Base-by-base conservation (phyloP, 2,329 filamentous ascomycete genomes). In the Sporothrix euskadiensis region DNA sequence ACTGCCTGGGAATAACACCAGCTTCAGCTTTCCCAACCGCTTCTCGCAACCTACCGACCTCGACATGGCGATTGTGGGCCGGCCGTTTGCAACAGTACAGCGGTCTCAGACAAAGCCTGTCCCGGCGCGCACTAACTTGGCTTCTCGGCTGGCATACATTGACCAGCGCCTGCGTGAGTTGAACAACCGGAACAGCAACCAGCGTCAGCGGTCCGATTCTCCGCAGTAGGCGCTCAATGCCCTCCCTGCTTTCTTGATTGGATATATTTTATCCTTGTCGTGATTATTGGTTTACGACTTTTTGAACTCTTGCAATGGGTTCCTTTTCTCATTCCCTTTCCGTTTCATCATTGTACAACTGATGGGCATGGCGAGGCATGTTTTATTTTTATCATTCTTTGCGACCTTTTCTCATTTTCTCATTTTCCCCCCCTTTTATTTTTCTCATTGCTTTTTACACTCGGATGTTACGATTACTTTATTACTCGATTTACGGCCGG, bases 1-100 rank as follows among this genome's bases (percentile, higher is more conserved):
- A 22, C 59, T 57, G 19, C 52, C 54, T 30, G 59, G 54, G 9
- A 69, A 41, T 44, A 63, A 32, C 72, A 83, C 85, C 14, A 89
- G 86, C 79, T 85, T 88, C 77, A 90, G 88, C 63, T 89, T 90
- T 75, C 89, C 89, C n/a, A 88, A 87, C 73, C 85, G 89, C 56
- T 79, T 86, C 41, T 85, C 84, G 44, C 84, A 85, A 76, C 83
- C 84, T 2, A 80, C 82, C 14, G 82, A 81, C 56, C 81, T 88
- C 47, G 84, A 86, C 66, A 77, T 84, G 69, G 82, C 83, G 26
- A 79, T 83, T 71, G 80, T 85, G 73, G 83, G 84, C 4, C 83
- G 85, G 39, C 87, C 87, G 1, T 90, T 88, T 79, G 85, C 88
- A 12, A 90, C 88, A 0, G 82, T 89, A 49, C 87, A 89, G 76